Base-by-base conservation (phyloP, 306 rosid species). In the Trifolium dubium region DNA sequence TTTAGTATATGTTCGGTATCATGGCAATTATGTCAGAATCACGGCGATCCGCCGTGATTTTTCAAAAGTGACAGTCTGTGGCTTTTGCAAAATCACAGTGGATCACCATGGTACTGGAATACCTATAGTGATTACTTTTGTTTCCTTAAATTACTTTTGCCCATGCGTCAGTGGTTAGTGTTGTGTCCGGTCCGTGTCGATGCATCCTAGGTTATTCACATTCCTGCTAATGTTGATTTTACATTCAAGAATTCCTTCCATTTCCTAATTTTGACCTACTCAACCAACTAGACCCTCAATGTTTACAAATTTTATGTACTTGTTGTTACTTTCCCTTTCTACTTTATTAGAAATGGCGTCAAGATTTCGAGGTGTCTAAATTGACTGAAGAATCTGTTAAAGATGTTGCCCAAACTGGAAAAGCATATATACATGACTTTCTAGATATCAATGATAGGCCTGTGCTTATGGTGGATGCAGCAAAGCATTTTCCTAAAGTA, bases 341-440 rank as follows among this genome's bases (percentile, higher is more conserved):
- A 69, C 81, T 64, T 71, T 63, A 63, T 72, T 70, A 94, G 99
- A 92, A 86, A 86, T 94, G 99, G 99, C 98, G 93, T 85, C 90
- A 66, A 82, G 97, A 89, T 72, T 92, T 92, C 74, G 83, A 91
- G 70, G 96, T 92, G 74, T 82, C 89, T 58, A 84, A 87, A 65
- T 67, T 92, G 86, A 77, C 96, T 23, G 92, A 89, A 81, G 92
- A 88, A 71, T 67, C 83, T 7, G 88, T 94, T 75, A 81, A 78
- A 82, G 69, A 61, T 37, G 80, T 85, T 32, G 92, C 95, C 67
- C 82, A 83, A 85, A 92, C 90, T 71, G 98, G 99, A 72, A 94
- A 94, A 73, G 90, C 87, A 9, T 92, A 55, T 49, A 89, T 92
- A 40, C 96, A 94, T 15, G 92, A 89, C 62, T 87, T 78, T 81